Evolutionary conservation across 1,139 yeast genomes (phyloP).

Genomic region (Zygosaccharomyces pseudobailii): DNA sequence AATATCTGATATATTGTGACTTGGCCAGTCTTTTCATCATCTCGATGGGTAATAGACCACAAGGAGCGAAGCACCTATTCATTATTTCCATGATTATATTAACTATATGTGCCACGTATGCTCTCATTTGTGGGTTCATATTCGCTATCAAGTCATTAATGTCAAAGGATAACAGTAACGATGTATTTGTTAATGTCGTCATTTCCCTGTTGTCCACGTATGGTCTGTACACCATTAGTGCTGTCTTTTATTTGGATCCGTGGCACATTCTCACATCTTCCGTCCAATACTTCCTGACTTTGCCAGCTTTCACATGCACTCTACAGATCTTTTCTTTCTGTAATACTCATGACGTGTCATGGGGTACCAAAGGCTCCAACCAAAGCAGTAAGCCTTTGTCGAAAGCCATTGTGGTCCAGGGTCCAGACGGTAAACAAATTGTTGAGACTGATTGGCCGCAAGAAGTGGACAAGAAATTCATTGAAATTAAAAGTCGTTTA

Average conservation of each 20-base stretch:
- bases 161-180: constrained; percentile 38
- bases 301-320: constrained; percentile 90
- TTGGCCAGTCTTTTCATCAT: constrained; percentile 81
- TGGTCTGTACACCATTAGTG: constrained; percentile 77
- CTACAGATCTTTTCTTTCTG: constrained; percentile 92
- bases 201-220: constrained; percentile 87
- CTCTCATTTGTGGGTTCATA: constrained; percentile 75
- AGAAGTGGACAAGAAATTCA: constrained; percentile 52
- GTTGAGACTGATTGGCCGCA: constrained; percentile 87
- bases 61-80: constrained; percentile 75
- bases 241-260: constrained; percentile 81
- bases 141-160: constrained; percentile 61
- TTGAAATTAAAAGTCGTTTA: constrained; percentile 82
- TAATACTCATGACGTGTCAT: constrained; percentile 91
- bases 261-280: constrained; percentile 91
- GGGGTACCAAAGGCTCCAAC: constrained; percentile 97
- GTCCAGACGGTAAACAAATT: constrained; percentile 50
- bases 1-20: constrained; percentile 74
- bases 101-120: constrained; percentile 75
- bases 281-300: constrained; percentile 74
- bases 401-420: constrained; percentile 53
- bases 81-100: constrained; percentile 64
- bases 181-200: constrained; percentile 68
- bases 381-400: constrained; percentile 63
- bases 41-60: constrained; percentile 95